Evolutionary conservation across 305 asterid species (phyloP).

Genomic region (Petunia hybrid): DNA sequence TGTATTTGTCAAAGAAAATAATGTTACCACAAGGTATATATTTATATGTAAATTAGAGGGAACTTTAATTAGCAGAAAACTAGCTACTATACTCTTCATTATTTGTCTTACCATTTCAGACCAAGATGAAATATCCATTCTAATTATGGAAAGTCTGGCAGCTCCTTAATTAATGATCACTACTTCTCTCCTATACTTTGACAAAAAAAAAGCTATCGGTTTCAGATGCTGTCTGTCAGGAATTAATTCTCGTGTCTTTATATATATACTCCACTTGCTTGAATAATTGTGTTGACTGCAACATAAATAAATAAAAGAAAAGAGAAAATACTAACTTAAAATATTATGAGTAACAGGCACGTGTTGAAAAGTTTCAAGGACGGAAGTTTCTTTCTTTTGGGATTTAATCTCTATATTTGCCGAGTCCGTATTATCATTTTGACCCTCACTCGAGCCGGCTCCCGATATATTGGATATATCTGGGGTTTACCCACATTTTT

Average conservation of each 20-base stretch:
- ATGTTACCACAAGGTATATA: no score
- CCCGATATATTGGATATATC: no score
- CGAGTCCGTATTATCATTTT: not conserved
- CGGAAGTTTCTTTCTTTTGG: not conserved
- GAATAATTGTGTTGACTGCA: slow-evolving; percentile 10
- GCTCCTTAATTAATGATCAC: not conserved
- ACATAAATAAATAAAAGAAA: not conserved
- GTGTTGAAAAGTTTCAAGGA: slow-evolving; percentile 1
- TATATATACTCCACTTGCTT: not conserved
- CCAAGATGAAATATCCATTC: slow-evolving; percentile 31
- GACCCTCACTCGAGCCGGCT: not conserved
- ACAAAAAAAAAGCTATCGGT: not conserved
- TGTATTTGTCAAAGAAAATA: slow-evolving; percentile 23
- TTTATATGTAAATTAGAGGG: not conserved
- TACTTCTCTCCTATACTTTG: not conserved
- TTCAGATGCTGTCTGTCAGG: slow-evolving; percentile 16
- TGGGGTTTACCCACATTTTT: no score
- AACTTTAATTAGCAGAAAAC: no score
- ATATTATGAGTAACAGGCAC: slow-evolving; percentile 11
- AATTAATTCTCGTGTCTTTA: slow-evolving; percentile 1
- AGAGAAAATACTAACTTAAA: slow-evolving; percentile 5
- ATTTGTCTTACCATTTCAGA: slow-evolving; percentile 33
- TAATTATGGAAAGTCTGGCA: not conserved
- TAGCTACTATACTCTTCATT: not conserved
- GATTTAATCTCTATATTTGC: not conserved